These are phyloP conservation scores for Backusella macrospora DNA, from an alignment of 192 early-diverging fungal genomes.

Conservation along the genomic window DNA sequence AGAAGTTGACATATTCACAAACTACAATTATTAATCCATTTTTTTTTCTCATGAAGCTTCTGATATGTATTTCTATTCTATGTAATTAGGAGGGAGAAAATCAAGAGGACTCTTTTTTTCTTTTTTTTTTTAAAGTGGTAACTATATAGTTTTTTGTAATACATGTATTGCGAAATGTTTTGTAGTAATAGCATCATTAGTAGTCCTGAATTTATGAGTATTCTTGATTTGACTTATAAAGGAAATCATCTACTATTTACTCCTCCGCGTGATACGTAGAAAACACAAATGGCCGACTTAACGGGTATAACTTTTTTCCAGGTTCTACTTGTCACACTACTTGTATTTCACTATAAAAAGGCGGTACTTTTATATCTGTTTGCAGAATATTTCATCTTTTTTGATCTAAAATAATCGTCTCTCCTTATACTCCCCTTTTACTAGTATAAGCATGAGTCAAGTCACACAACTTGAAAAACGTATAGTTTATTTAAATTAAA, in stretches of 20 bases:
- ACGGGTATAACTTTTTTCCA: not conserved
- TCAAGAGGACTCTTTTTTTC: too few species aligned
- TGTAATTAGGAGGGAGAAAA: not conserved
- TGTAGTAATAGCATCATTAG: conserved; percentile 6
- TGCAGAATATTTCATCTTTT: not conserved
- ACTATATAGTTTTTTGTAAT: not conserved
- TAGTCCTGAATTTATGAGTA: not conserved
- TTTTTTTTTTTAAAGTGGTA: not conserved
- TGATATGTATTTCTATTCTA: not conserved
- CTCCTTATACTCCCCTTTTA: not conserved
- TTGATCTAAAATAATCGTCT: conserved; percentile 1
- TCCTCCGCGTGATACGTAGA: not conserved
- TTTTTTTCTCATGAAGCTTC: conserved; percentile 1
- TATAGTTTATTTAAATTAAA: conserved; percentile 3
- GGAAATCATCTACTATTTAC: not conserved
- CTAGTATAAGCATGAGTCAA: not conserved
- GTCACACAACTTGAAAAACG: not conserved
- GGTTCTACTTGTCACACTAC: not conserved
- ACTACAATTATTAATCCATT: not conserved
- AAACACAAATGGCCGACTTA: not conserved
- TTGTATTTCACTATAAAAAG: not conserved
- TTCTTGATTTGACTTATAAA: not conserved
- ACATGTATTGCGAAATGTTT: not conserved
- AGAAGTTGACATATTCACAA: not conserved
- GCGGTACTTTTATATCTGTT: not conserved